These are phyloP conservation scores for Auricularia cornea DNA, from an alignment of 768 basidiomycete genomes.

Conservation along the genomic window DNA sequence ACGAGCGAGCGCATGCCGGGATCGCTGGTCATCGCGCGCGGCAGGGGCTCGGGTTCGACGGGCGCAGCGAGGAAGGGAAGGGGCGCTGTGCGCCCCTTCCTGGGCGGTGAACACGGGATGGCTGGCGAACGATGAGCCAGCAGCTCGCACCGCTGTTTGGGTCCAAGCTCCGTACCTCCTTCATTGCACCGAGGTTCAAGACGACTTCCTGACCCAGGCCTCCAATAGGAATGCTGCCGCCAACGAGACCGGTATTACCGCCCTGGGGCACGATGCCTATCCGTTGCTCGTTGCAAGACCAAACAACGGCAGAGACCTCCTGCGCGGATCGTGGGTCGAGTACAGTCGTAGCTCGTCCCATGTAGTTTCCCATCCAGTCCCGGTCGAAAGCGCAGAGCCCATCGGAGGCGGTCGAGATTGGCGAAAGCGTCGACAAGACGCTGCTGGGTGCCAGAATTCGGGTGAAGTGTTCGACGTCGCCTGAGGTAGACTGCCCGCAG, in stretches of 20 bases:
- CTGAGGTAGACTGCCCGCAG: background rate
- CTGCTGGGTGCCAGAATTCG: background rate
- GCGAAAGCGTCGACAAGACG: background rate
- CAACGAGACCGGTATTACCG: constrained; percentile 96
- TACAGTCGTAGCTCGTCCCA: constrained; percentile 75
- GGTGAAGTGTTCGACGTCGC: background rate
- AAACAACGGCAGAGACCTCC: constrained; percentile 82
- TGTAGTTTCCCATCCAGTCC: constrained; percentile 97
- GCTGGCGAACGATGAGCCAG: constrained; percentile 36
- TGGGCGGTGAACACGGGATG: too few relatives aligned
- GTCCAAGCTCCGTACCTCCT: constrained; percentile 73
- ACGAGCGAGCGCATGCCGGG: too few relatives aligned
- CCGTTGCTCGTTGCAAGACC: constrained; percentile 71
- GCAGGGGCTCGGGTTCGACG: too few relatives aligned
- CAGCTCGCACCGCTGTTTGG: constrained; percentile 22
- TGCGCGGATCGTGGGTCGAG: constrained; percentile 81
- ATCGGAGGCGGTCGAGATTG: constrained; percentile 26
- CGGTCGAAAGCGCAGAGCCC: constrained; percentile 76
- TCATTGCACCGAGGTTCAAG: constrained; percentile 76
- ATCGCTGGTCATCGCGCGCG: too few relatives aligned
- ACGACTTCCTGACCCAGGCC: constrained; percentile 61
- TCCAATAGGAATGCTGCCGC: constrained; percentile 81
- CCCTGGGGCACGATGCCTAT: constrained; percentile 96
- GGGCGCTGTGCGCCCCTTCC: too few relatives aligned
- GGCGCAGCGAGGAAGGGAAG: too few relatives aligned